phyloP scores from a whole-genome alignment of 106 monocot species.

The Acorus gramineus region DNA sequence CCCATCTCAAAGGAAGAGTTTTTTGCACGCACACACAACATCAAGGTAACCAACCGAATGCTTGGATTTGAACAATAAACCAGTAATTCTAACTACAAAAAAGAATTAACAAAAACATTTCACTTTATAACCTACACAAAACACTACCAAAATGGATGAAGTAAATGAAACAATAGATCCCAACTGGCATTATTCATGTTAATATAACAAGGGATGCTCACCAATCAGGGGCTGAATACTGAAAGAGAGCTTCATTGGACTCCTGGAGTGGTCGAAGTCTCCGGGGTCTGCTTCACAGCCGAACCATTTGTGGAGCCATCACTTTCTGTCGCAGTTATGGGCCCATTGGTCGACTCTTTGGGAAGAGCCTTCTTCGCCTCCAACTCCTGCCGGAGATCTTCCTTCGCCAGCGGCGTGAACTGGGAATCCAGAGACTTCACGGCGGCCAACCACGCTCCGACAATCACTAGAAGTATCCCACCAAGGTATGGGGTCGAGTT shows the following conservation, averaged over 20 bases:
- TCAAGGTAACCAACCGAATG: no score
- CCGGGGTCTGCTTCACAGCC: slow-evolving; percentile 16
- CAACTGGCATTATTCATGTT: background rate
- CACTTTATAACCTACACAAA: no score
- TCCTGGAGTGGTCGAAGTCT: slow-evolving; percentile 1
- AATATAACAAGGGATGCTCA: background rate
- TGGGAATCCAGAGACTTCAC: slow-evolving; percentile 85
- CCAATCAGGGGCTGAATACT: no score
- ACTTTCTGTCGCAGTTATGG: background rate
- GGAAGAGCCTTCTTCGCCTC: slow-evolving; percentile 17
- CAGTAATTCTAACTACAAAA: no score
- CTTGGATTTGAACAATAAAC: no score
- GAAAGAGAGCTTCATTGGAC: background rate
- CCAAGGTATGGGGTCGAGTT: slow-evolving; percentile 94
- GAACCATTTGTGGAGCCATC: slow-evolving; percentile 23
- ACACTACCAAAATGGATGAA: no score
- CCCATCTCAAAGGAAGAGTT: no score
- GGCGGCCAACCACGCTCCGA: slow-evolving; percentile 82
- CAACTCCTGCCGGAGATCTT: slow-evolving; percentile 64
- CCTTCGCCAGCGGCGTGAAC: slow-evolving; percentile 84
- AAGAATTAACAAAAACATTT: no score
- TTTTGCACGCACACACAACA: no score
- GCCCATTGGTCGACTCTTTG: slow-evolving; percentile 18
- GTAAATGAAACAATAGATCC: background rate
- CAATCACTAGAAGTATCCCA: slow-evolving; percentile 87